phyloP scores from a whole-genome alignment of 371 early-diverging fungal species.

The Blastocladiella emersonii region DNA sequence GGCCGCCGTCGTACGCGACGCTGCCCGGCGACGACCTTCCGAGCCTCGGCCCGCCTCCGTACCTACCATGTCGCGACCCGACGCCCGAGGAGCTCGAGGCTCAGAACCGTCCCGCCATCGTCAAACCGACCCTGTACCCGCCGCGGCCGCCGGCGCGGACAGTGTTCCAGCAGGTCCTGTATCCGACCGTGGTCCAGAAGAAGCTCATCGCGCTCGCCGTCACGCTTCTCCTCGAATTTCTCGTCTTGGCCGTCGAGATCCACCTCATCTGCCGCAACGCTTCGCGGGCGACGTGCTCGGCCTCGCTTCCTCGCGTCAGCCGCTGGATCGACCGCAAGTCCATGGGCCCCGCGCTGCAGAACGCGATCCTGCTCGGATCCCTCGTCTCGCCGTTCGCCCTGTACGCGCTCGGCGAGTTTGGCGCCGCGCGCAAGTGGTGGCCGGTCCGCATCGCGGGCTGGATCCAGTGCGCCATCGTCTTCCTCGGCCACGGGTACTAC shows the following conservation, averaged over 20 bases:
- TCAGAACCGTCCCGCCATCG: neutral
- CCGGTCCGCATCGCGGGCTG: neutral
- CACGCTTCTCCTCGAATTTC: neutral
- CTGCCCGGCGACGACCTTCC: neutral
- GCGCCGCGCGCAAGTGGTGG: neutral
- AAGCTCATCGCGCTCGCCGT: neutral
- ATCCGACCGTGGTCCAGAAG: neutral
- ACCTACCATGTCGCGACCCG: neutral
- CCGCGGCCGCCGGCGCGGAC: neutral
- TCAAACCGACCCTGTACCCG: neutral
- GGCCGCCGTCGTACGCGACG: neutral
- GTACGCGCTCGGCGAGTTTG: neutral
- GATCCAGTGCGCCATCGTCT: neutral
- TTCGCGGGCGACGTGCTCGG: neutral
- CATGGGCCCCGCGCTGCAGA: neutral
- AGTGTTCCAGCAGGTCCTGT: neutral
- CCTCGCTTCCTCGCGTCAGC: neutral
- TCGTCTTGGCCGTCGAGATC: neutral
- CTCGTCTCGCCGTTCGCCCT: neutral
- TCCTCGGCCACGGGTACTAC: neutral
- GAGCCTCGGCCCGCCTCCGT: neutral
- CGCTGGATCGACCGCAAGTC: neutral
- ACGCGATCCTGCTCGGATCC: neutral
- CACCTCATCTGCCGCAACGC: neutral
- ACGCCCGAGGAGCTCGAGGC: neutral